Evolutionary conservation across 2,329 filamentous ascomycete genomes (phyloP), one percentile per base, ranked within the genome.

Genomic region (Penicillium oxalicum): DNA sequence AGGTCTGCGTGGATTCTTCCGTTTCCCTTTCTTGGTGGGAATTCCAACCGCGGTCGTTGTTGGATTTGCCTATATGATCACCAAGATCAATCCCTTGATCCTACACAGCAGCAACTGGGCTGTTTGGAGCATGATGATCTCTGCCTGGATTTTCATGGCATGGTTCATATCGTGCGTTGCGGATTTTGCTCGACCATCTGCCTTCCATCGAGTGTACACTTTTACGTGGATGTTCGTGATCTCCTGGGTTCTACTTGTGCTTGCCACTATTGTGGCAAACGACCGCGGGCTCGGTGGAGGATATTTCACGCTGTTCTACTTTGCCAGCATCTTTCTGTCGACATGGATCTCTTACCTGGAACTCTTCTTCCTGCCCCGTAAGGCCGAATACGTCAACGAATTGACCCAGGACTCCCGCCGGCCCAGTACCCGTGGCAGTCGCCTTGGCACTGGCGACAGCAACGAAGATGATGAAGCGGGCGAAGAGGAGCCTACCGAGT

Each of bases 101-200:
- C 75, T 93, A n/a, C 93, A 96, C 71, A 91, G 88, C 70, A 94
- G 87, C 60, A 79, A 84, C 41, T 97, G 93, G 65, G 78, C 87
- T 4, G 86, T 96, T 62, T 95, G 90, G 88, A 81, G 82, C 27
- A 94, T 94, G 84, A 87, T 90, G 73, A 63, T 91, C 0, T 87
- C 87, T 0, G 76, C 88, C 0, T 95, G 90, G 76, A 82, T 93
- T 61, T 83, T 86, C 50, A 68, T 84, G 18, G 84, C 89, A 40
- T 97, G 91, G 91, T 84, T 89, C 54, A 76, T 94, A 33, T 83
- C 89, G 60, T 81, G 85, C 13, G 84, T 87, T 2, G 87, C 88
- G 12, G 86, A 90, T 61, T 86, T 84, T 52, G 81, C 86, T 41
- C 81, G 91, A 11, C 91, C 93, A 1, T 93, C 87, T 13, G 91